These are phyloP conservation scores for Aspergillus texensis DNA, from an alignment of 2,329 filamentous ascomycete genomes.

Conservation along the genomic window DNA sequence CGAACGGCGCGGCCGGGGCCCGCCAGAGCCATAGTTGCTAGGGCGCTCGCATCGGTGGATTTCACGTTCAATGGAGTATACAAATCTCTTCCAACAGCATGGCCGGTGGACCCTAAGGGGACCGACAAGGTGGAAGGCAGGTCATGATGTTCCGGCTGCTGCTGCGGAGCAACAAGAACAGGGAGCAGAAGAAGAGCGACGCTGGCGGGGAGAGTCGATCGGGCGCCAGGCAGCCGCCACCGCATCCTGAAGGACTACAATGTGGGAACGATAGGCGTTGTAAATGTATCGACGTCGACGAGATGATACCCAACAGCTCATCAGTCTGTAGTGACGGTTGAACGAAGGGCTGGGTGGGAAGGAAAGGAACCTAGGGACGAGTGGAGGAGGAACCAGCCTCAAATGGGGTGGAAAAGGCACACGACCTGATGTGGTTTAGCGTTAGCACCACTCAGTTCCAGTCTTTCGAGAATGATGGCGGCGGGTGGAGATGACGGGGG, in stretches of 20 bases:
- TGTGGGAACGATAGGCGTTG: constrained; percentile 16
- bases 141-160: constrained; percentile 50
- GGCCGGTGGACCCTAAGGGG: constrained; percentile 27
- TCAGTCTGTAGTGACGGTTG: background rate
- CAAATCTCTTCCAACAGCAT: constrained; percentile 22
- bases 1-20: constrained; percentile 73
- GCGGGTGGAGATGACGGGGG: background rate
- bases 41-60: constrained; percentile 80
- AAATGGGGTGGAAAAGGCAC: background rate
- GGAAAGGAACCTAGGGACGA: background rate
- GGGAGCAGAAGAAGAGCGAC: constrained; percentile 62
- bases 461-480: background rate
- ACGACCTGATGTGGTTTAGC: background rate
- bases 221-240: constrained; percentile 66
- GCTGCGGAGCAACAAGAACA: constrained; percentile 67
- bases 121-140: constrained; percentile 32
- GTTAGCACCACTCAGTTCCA: background rate
- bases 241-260: constrained; percentile 57
- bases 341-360: background rate
- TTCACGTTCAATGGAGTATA: constrained; percentile 36
- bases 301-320: constrained; percentile 10
- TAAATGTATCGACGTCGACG: constrained; percentile 8
- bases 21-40: constrained; percentile 97
- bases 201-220: constrained; percentile 56
- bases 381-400: background rate